Percentiles rank a stretch among this genome's conserved stretches.
These are phyloP conservation scores for Pyrrhoderma lamaoense DNA, from an alignment of 1,284 basidiomycete genomes.

Conservation along the genomic window DNA sequence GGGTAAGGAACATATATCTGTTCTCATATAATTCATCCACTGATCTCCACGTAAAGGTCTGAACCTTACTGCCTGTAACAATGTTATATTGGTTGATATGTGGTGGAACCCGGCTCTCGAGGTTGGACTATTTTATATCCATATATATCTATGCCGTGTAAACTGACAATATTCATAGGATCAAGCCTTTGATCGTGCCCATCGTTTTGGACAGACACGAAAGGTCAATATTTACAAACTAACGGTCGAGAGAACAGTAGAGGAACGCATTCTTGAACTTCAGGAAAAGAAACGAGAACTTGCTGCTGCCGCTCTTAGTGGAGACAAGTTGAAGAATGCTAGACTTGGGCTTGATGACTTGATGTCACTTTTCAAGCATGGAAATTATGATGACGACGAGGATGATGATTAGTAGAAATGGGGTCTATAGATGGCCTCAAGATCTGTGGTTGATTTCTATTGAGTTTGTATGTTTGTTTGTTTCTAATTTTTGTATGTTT, in stretches of 20 bases:
- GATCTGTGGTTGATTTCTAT: neutral
- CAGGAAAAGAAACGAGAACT: constrained; percentile 86
- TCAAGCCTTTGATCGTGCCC: constrained; percentile 92
- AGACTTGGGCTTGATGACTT: constrained; percentile 81
- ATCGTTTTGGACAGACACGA: constrained; percentile 81
- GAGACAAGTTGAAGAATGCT: constrained; percentile 81
- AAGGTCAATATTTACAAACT: constrained; percentile 93
- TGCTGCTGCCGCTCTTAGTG: constrained; percentile 79
- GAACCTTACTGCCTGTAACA: constrained; percentile 91
- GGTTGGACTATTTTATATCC: constrained; percentile 28
- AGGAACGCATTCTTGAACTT: constrained; percentile 79
- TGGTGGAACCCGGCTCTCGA: constrained; percentile 96
- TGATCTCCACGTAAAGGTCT: too few relatives aligned
- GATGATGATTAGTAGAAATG: constrained; percentile 13
- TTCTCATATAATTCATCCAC: too few relatives aligned
- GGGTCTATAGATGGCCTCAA: neutral
- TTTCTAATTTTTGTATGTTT: neutral
- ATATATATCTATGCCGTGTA: neutral
- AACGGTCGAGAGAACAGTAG: constrained; percentile 82
- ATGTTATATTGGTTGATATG: constrained; percentile 86
- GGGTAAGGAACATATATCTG: constrained; percentile 37
- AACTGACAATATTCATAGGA: constrained; percentile 37
- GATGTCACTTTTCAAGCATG: constrained; percentile 65
- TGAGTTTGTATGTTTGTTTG: neutral
- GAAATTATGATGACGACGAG: constrained; percentile 49